Conservation (phyloP, 2,329 filamentous ascomycete genomes). For the Trichoderma lentiforme region DNA sequence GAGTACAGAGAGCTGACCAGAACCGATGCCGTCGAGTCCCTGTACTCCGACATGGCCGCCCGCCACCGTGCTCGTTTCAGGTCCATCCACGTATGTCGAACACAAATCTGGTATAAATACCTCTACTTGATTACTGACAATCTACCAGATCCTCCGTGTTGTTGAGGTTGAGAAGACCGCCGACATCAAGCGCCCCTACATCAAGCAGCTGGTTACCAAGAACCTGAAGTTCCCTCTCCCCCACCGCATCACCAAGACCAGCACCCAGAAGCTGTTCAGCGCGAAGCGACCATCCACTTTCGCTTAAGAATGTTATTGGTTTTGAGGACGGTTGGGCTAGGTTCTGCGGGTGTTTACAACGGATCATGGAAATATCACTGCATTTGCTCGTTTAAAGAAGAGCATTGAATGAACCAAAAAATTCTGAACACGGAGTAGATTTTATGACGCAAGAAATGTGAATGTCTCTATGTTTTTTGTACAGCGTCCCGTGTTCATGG, state of each 20-base stretch:
- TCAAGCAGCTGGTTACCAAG: conserved; percentile 97
- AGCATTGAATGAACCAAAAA: conserved; percentile 45
- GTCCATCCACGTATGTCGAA: conserved; percentile 85
- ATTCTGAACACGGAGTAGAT: conserved; percentile 19
- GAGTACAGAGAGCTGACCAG: conserved; percentile 99
- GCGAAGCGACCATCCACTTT: conserved; percentile 94
- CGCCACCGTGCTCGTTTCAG: conserved; percentile 95
- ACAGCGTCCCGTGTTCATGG: neutral
- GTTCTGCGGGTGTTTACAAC: conserved; percentile 59
- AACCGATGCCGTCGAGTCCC: conserved; percentile 88
- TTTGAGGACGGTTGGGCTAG: conserved; percentile 50
- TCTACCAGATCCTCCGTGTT: conserved; percentile 85
- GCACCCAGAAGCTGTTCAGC: conserved; percentile 87
- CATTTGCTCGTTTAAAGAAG: conserved; percentile 51
- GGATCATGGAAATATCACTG: conserved; percentile 59
- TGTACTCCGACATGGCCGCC: conserved; percentile 99
- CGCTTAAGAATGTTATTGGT: conserved; percentile 71
- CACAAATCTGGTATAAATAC: neutral
- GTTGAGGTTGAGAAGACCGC: conserved; percentile 94
- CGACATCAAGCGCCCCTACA: conserved; percentile 97
- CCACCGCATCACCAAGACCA: conserved; percentile 84
- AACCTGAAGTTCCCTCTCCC: conserved; percentile 96
- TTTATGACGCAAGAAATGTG: conserved; percentile 17
- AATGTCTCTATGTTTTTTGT: conserved; percentile 6
- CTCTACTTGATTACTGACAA: conserved; percentile 13